Conservation (phyloP, 1,284 basidiomycete species). For the Puccinia novopanici region DNA sequence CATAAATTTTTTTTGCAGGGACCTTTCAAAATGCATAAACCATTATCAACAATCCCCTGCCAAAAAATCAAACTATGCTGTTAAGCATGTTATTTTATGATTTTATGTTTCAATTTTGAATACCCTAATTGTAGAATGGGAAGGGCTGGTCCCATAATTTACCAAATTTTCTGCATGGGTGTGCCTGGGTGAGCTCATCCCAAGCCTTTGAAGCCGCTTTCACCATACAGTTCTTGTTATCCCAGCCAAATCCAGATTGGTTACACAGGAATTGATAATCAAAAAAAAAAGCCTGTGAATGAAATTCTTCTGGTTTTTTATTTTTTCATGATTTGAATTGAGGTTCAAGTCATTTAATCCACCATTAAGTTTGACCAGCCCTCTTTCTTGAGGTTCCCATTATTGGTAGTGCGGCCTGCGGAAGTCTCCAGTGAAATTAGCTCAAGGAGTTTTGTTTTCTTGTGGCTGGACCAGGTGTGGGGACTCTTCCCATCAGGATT, state of each 20-base stretch:
- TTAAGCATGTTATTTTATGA: too few species aligned
- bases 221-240: neutral
- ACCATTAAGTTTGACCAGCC: neutral
- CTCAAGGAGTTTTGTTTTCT: neutral
- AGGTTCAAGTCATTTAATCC: neutral
- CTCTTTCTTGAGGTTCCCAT: neutral
- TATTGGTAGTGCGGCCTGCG: neutral
- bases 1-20: too few species aligned
- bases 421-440: neutral
- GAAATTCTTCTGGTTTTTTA: neutral
- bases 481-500: neutral
- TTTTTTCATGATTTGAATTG: neutral
- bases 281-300: neutral
- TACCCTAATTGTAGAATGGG: neutral
- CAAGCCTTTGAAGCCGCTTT: neutral
- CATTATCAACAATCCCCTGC: too few species aligned
- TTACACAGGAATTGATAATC: neutral
- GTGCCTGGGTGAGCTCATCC: neutral
- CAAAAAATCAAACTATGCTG: too few species aligned
- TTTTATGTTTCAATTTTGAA: too few species aligned
- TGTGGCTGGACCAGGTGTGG: neutral
- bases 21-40: too few species aligned
- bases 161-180: neutral
- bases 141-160: neutral
- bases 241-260: slow-evolving; percentile 3